Evolutionary conservation across 441 rosid species (phyloP).

Genomic region (Erodium texanum): DNA sequence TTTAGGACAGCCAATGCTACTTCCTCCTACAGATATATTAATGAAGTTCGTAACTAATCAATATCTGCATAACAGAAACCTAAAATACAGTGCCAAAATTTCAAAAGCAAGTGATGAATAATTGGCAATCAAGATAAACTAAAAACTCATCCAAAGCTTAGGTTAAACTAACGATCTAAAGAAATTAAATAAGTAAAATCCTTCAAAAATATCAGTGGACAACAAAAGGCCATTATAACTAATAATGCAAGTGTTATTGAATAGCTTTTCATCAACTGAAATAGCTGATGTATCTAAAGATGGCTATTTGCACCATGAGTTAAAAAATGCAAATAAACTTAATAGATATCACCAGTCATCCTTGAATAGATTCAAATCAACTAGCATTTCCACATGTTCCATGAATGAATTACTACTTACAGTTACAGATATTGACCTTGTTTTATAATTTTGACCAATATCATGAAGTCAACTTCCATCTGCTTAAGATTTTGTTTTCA

Average conservation of each 20-base stretch:
- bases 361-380: not conserved
- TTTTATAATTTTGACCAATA: too few species aligned
- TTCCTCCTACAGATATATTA: constrained; percentile 51
- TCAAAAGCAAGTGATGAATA: not conserved
- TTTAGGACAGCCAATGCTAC: constrained; percentile 68
- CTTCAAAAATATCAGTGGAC: not conserved
- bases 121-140: not conserved
- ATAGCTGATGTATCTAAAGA: not conserved
- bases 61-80: constrained; percentile 3
- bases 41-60: constrained; percentile 11
- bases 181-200: not conserved
- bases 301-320: not conserved
- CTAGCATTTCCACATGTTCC: not conserved
- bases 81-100: constrained; percentile 3
- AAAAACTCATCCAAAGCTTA: not conserved
- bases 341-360: not conserved
- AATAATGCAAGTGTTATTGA: not conserved
- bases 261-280: not conserved
- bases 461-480: too few species aligned
- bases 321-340: not conserved
- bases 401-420: not conserved
- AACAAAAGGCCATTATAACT: not conserved
- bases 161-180: not conserved
- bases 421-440: not conserved
- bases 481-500: too few species aligned